Evolutionary conservation across 2,329 filamentous ascomycete species (phyloP), one percentile per base, ranked within the genome.

Genomic region (Botryosphaeria dothidea): DNA sequence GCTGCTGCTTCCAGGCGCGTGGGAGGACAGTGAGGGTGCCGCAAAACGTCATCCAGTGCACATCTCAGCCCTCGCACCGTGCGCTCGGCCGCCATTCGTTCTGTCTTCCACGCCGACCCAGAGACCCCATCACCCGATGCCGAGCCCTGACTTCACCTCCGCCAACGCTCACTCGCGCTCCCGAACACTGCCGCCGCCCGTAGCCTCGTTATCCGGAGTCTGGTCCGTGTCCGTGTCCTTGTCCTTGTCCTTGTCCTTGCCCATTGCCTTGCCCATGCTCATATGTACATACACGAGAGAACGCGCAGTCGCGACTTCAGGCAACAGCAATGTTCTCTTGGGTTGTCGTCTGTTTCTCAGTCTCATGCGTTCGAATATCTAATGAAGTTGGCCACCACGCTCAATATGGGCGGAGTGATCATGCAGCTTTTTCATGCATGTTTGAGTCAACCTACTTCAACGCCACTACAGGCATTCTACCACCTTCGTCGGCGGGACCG

Each of bases 1-100:
- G 31, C 34, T 56, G 31, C 23, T 25, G 19, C n/a, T 9, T 15
- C 25, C 34, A 17, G 27, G 56, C 38, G 41, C 13, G 7, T 29
- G 52, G 25, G 19, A 21, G n/a, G 8, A 9, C 9, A n/a, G 17
- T n/a, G 38, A 11, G 38, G 31, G 51, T 57, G 52, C 34, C 23
- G 36, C 52, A 43, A 58, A 46, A 60, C 56, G 56, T 60, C 56
- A 60, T 60, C 5, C 17, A 6, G 19, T 19, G 36, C 36, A 36
- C 15, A 23, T 45, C 43, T 46, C 43, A 21, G n/a, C 43, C 43
- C 23, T 46, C 27, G 56, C 41, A 25, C 25, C 56, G 56, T 60
- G 54, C 54, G 11, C 34, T 23, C 23, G 34, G 23, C 19, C 17
- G 23, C 21, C 34, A 19, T 21, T 41, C 34, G n/a, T n/a, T 19